Conservation (phyloP, 768 basidiomycete genomes). For the Mycena floridula region DNA sequence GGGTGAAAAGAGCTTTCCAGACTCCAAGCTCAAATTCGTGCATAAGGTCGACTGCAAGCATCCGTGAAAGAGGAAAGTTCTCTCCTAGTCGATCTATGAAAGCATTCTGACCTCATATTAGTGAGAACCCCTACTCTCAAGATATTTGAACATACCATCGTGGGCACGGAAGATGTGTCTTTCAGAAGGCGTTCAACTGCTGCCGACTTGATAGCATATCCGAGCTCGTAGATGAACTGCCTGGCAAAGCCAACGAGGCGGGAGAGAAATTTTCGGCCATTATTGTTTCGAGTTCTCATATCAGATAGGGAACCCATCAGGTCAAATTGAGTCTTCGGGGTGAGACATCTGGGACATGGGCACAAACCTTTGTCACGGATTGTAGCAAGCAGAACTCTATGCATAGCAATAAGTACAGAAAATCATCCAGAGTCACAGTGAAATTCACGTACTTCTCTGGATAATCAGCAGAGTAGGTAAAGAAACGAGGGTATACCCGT, state of each 20-base stretch:
- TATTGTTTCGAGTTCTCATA: neutral
- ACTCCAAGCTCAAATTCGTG: conserved; percentile 32
- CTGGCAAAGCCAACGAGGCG: conserved; percentile 4
- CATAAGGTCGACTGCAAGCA: conserved; percentile 25
- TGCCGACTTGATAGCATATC: conserved; percentile 1
- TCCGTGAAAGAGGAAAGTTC: conserved; percentile 15
- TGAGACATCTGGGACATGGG: conserved; percentile 22
- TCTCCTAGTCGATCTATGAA: conserved; percentile 14
- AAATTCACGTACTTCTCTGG: conserved; percentile 25
- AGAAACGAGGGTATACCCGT: conserved; percentile 23
- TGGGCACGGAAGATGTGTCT: conserved; percentile 10
- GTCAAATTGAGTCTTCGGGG: conserved; percentile 14
- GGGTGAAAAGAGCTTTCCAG: conserved; percentile 26
- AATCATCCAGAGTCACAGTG: neutral
- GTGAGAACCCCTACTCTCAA: neutral
- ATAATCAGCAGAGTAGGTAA: conserved; percentile 30
- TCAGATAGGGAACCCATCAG: conserved; percentile 16
- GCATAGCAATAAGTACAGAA: conserved; percentile 4
- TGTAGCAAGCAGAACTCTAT: conserved; percentile 18
- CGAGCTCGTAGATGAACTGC: conserved; percentile 6
- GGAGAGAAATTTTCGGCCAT: neutral
- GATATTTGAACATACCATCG: conserved; percentile 7
- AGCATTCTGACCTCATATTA: conserved; percentile 19
- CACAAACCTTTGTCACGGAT: conserved; percentile 19
- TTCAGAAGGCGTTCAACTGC: conserved; percentile 9